Conservation (phyloP, 202 grass and related monocot genomes). For the Panicum hallii region DNA sequence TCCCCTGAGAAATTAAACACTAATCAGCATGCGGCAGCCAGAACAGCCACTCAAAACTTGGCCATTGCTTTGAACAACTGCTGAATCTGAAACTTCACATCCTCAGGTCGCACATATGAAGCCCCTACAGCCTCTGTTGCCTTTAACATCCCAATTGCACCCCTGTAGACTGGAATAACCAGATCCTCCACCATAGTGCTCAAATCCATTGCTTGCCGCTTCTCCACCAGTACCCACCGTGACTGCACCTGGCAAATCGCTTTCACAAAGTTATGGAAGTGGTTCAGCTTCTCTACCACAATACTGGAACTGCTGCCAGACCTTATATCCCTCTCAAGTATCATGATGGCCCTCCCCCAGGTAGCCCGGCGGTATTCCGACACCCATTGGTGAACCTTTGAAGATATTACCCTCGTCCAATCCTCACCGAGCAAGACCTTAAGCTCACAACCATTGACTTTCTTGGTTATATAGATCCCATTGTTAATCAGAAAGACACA, state of each 20-base stretch:
- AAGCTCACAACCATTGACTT: constrained; percentile 70
- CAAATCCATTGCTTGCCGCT: constrained; percentile 59
- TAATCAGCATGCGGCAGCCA: constrained; percentile 5
- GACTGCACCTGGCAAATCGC: constrained; percentile 67
- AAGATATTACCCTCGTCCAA: constrained; percentile 60
- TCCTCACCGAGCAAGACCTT: constrained; percentile 68
- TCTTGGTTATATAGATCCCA: constrained; percentile 71
- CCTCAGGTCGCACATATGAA: constrained; percentile 58
- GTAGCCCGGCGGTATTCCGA: constrained; percentile 58
- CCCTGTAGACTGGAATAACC: constrained; percentile 70
- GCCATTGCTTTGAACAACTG: constrained; percentile 64
- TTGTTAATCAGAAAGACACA: constrained; percentile 81
- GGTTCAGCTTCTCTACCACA: constrained; percentile 53
- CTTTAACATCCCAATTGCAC: constrained; percentile 52
- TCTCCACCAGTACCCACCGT: constrained; percentile 69
- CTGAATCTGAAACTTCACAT: constrained; percentile 64
- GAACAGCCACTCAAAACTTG: constrained; percentile 44
- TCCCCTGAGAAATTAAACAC: constrained; percentile 8
- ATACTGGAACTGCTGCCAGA: constrained; percentile 32
- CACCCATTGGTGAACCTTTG: constrained; percentile 66
- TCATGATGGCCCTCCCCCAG: constrained; percentile 65
- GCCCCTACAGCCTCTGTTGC: constrained; percentile 35
- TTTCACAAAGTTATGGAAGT: constrained; percentile 76
- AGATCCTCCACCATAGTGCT: constrained; percentile 52
- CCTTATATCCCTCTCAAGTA: constrained; percentile 58